These are phyloP conservation scores for Nannochloropsis granulata DNA, from an alignment of 108 stramenopile genomes.

Conservation along the genomic window DNA sequence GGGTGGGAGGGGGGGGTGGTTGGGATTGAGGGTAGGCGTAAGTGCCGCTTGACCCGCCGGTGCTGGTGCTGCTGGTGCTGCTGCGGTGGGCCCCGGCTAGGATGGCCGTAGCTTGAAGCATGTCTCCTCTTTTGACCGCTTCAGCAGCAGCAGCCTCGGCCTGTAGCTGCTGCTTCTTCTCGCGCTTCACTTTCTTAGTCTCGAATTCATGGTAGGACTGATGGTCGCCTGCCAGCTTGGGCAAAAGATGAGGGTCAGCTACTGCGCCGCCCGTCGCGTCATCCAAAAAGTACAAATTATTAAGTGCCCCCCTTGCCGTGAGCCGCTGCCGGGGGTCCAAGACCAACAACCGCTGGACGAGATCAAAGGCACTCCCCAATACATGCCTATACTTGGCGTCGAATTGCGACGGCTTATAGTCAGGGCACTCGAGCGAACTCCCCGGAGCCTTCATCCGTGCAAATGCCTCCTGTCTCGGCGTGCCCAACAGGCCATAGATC, in stretches of 20 bases:
- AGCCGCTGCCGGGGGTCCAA: slow-evolving; percentile 23
- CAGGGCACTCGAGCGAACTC: background rate
- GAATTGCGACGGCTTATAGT: background rate
- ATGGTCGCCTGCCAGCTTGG: slow-evolving; percentile 9
- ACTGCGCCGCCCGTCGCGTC: background rate
- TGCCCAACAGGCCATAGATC: slow-evolving; percentile 37
- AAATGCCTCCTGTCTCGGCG: slow-evolving; percentile 2
- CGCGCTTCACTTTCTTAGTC: slow-evolving; percentile 12
- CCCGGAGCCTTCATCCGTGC: background rate
- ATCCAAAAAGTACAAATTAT: slow-evolving; percentile 13
- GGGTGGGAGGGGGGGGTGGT: too few relatives aligned
- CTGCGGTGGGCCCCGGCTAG: background rate
- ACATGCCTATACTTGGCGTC: background rate
- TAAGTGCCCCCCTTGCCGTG: slow-evolving; percentile 5
- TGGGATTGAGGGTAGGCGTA: too few relatives aligned
- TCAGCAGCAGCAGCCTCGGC: background rate
- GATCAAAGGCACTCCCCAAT: background rate
- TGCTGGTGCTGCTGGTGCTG: background rate
- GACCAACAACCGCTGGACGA: slow-evolving; percentile 12
- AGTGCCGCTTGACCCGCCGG: too few relatives aligned
- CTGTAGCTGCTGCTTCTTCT: background rate
- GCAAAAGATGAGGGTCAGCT: background rate
- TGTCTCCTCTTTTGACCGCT: background rate
- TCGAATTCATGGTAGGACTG: slow-evolving; percentile 32
- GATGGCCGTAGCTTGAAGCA: background rate